These are phyloP conservation scores for Trametes sp. DNA, from an alignment of 1,284 basidiomycete genomes.

Conservation along the genomic window DNA sequence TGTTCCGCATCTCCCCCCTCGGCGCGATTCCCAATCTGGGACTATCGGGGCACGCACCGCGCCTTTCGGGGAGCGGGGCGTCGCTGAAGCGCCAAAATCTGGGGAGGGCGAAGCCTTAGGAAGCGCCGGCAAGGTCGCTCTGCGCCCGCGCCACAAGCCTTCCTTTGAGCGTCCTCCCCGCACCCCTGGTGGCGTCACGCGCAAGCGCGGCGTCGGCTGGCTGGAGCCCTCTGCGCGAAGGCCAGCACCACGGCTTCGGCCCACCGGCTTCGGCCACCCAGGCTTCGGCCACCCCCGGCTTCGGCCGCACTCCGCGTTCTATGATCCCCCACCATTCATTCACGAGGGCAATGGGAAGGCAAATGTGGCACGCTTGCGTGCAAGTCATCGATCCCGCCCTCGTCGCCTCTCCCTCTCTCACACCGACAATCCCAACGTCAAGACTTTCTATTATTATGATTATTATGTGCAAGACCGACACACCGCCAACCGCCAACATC, in stretches of 20 bases:
- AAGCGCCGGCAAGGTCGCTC: not conserved
- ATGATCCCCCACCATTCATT: no score
- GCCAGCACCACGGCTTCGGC: no score
- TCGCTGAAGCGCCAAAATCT: constrained; percentile 8
- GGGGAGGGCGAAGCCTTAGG: constrained; percentile 9
- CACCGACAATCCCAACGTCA: no score
- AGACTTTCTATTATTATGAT: not conserved
- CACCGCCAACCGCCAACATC: no score
- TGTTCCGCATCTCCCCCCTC: not conserved
- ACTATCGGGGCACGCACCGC: constrained; percentile 1
- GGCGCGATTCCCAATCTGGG: constrained; percentile 6
- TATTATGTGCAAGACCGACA: not conserved
- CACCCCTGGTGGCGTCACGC: not conserved
- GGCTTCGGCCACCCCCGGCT: no score
- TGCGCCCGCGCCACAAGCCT: not conserved
- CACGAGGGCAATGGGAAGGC: no score
- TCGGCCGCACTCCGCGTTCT: not conserved
- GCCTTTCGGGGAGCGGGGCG: not conserved
- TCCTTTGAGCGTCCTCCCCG: not conserved
- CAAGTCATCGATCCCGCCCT: no score
- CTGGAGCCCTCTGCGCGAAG: constrained; percentile 3
- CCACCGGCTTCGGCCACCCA: constrained; percentile 11
- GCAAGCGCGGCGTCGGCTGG: no score
- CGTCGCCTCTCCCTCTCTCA: no score
- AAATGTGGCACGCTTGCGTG: no score